Conservation (phyloP, 331 rosid genomes). For the Arachis monticola region DNA sequence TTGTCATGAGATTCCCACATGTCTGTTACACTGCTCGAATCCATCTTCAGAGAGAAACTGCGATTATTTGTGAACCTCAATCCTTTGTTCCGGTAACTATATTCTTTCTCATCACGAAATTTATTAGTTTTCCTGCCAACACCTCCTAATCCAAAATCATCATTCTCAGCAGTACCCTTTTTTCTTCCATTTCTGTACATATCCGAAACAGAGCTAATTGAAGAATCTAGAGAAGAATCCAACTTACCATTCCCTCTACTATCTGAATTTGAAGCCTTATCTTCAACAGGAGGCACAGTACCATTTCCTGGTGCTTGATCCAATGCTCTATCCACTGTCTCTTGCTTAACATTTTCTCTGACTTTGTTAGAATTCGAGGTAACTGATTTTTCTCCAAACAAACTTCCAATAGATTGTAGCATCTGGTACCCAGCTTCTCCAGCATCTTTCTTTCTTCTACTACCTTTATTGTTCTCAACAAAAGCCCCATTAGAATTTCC, state of each 20-base stretch:
- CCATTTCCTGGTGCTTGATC: conserved; percentile 47
- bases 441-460: conserved; percentile 65
- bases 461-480: conserved; percentile 57
- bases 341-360: conserved; percentile 54
- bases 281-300: conserved; percentile 43
- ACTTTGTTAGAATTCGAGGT: conserved; percentile 56
- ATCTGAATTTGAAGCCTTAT: conserved; percentile 40
- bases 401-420: conserved; percentile 59
- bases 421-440: conserved; percentile 63
- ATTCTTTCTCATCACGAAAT: conserved; percentile 43
- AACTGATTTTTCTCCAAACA: conserved; percentile 61
- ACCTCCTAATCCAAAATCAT: conserved; percentile 44
- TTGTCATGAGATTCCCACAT: conserved; percentile 58
- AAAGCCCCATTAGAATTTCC: conserved; percentile 51
- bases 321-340: conserved; percentile 38
- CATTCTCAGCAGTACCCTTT: conserved; percentile 40
- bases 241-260: conserved; percentile 35
- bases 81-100: conserved; percentile 50
- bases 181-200: conserved; percentile 42
- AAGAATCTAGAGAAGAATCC: conserved; percentile 47
- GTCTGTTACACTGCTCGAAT: conserved; percentile 46
- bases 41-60: conserved; percentile 58
- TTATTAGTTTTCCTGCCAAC: conserved; percentile 33
- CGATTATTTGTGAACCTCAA: conserved; percentile 52
- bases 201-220: conserved; percentile 39